These are phyloP conservation scores for Hirsutella thompsonii DNA, from an alignment of 2,329 filamentous ascomycete genomes.

Conservation along the genomic window DNA sequence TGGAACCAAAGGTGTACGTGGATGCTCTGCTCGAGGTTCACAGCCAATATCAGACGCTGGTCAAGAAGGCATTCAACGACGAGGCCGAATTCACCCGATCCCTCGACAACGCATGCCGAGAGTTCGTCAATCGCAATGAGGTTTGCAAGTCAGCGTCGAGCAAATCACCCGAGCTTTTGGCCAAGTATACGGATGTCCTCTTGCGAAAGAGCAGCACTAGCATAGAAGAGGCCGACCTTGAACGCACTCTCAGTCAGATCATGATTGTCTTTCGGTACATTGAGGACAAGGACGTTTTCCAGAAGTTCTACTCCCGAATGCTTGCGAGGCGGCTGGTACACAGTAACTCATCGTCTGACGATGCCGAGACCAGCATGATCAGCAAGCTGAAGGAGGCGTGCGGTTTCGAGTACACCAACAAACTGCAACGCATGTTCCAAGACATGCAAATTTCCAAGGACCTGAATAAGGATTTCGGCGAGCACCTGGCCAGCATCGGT, in stretches of 20 bases:
- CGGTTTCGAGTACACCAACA: slow-evolving; percentile 98
- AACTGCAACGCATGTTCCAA: slow-evolving; percentile 98
- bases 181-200: slow-evolving; percentile 88
- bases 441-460: slow-evolving; percentile 99
- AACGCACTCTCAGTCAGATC: slow-evolving; percentile 77
- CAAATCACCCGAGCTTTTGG: slow-evolving; percentile 85
- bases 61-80: slow-evolving; percentile 84
- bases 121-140: slow-evolving; percentile 96
- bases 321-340: slow-evolving; percentile 89
- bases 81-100: slow-evolving; percentile 96
- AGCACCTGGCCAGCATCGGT: slow-evolving; percentile 44
- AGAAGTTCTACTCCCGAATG: slow-evolving; percentile 98
- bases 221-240: slow-evolving; percentile 86
- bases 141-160: slow-evolving; percentile 90
- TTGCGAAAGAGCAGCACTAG: slow-evolving; percentile 88
- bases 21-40: slow-evolving; percentile 91
- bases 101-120: slow-evolving; percentile 89
- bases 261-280: slow-evolving; percentile 99
- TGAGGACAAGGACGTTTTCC: slow-evolving; percentile 99
- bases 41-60: slow-evolving; percentile 80
- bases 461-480: slow-evolving; percentile 79
- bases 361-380: slow-evolving; percentile 99
- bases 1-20: slow-evolving; percentile 95
- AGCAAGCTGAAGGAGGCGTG: slow-evolving; percentile 97
- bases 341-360: slow-evolving; percentile 88